These are phyloP conservation scores for Silene latifolia DNA, from an alignment of 148 eudicot species.

Conservation along the genomic window DNA sequence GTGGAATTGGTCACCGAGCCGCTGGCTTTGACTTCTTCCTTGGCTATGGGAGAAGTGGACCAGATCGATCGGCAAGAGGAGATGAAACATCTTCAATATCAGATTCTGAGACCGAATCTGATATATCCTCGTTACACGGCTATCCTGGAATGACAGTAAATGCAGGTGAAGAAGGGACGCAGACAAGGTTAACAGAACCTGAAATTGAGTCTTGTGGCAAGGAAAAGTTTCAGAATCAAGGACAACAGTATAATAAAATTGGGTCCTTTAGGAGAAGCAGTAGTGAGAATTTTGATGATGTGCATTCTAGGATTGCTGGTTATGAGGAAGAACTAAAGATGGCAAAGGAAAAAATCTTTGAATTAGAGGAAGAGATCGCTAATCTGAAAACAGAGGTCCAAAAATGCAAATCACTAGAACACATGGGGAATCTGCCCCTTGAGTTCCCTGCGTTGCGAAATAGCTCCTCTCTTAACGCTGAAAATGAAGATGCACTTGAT, in stretches of 20 bases:
- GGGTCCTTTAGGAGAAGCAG: conserved; percentile 32
- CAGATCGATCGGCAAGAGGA: conserved; percentile 48
- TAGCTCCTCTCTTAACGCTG: conserved; percentile 15
- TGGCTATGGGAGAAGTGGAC: conserved; percentile 56
- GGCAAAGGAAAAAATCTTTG: conserved; percentile 42
- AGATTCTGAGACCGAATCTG: conserved; percentile 80
- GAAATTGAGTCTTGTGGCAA: conserved; percentile 53
- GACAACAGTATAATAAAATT: conserved; percentile 35
- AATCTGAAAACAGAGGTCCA: conserved; percentile 51
- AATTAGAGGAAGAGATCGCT: conserved; percentile 54
- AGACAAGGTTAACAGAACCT: conserved; percentile 42
- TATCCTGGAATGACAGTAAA: conserved; percentile 35
- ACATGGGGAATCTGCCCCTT: conserved; percentile 12
- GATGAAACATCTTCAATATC: conserved; percentile 63
- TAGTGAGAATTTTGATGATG: conserved; percentile 34
- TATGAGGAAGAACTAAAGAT: conserved; percentile 51
- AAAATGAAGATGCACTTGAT: conserved; percentile 22
- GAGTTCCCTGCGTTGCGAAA: conserved; percentile 20
- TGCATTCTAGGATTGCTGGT: conserved; percentile 33
- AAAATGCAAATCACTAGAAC: conserved; percentile 30
- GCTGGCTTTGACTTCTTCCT: conserved; percentile 88
- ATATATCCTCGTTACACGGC: conserved; percentile 67
- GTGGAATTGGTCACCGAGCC: conserved; percentile 69
- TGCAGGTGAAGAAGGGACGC: conserved; percentile 44
- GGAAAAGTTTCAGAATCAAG: conserved; percentile 43